These are phyloP conservation scores for Schrenkiella parvula DNA, from an alignment of 345 rosid genomes.

Conservation along the genomic window DNA sequence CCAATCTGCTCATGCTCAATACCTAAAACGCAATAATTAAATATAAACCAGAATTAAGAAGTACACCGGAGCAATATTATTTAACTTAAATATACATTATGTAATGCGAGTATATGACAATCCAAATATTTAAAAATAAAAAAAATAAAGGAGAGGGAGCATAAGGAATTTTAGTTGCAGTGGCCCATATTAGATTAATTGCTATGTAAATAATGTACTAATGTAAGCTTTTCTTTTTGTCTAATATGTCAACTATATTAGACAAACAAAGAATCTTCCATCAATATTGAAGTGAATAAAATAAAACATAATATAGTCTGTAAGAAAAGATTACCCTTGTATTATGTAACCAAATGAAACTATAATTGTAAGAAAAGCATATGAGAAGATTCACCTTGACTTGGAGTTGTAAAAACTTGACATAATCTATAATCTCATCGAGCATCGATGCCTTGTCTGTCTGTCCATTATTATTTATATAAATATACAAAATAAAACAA, in stretches of 20 bases:
- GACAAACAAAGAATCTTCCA: conserved; percentile 25
- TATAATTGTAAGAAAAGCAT: background rate
- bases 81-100: background rate
- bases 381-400: conserved; percentile 65
- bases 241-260: conserved; percentile 35
- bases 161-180: conserved; percentile 33
- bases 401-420: conserved; percentile 98
- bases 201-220: conserved; percentile 10
- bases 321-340: background rate
- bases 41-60: background rate
- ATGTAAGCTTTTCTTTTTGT: conserved; percentile 23
- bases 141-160: conserved; percentile 8
- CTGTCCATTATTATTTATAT: conserved; percentile 50
- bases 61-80: background rate
- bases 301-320: background rate
- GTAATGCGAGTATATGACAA: background rate
- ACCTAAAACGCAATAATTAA: conserved; percentile 46
- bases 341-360: background rate
- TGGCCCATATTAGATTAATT: conserved; percentile 29
- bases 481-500: background rate
- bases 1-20: conserved; percentile 93
- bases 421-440: conserved; percentile 99
- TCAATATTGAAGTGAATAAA: background rate
- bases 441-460: conserved; percentile 99
- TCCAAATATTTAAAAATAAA: background rate